A percentile compares a stretch with the other conserved stretches of the same genome.
Conservation (phyloP, 805 yeast species). For the Isabelozyma pseudorhagii region DNA sequence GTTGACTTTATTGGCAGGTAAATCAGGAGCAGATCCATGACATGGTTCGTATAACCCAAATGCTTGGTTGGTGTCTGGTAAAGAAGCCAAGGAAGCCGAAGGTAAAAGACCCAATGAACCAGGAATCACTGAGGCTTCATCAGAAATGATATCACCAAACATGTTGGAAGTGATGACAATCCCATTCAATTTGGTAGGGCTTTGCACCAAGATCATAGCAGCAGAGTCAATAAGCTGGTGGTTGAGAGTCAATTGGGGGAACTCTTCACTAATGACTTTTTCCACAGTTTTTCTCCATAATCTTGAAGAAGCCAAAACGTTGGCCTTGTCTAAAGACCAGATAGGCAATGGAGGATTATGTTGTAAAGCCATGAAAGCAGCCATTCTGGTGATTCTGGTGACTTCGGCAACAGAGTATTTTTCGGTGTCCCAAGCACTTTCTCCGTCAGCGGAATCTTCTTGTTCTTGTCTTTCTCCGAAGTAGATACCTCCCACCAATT, state of each 20-base stretch:
- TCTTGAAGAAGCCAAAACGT: slow-evolving; percentile 93
- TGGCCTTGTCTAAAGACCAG: slow-evolving; percentile 97
- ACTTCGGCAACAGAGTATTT: slow-evolving; percentile 89
- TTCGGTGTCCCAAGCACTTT: slow-evolving; percentile 92
- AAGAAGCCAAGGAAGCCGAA: slow-evolving; percentile 93
- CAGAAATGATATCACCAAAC: slow-evolving; percentile 98
- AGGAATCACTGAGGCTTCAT: slow-evolving; percentile 97
- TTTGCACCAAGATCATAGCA: slow-evolving; percentile 94
- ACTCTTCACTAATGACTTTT: slow-evolving; percentile 78
- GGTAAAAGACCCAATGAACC: slow-evolving; percentile 96
- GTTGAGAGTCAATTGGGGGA: slow-evolving; percentile 82
- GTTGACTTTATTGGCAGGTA: slow-evolving; percentile 82
- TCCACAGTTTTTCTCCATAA: slow-evolving; percentile 95
- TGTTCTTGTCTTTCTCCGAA: slow-evolving; percentile 96
- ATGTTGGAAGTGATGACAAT: slow-evolving; percentile 89
- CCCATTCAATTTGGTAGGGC: slow-evolving; percentile 90
- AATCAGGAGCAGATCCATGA: slow-evolving; percentile 98
- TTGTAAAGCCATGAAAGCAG: slow-evolving; percentile 93
- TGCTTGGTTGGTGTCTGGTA: slow-evolving; percentile 91
- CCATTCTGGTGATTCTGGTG: slow-evolving; percentile 95
- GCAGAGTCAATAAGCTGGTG: slow-evolving; percentile 98
- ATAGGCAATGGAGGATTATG: slow-evolving; percentile 90
- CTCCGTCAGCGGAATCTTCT: slow-evolving; percentile 57
- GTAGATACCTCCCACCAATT: slow-evolving; percentile 96
- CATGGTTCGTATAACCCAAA: slow-evolving; percentile 98